A percentile compares a stretch with the other conserved stretches of the same genome.
Evolutionary conservation across 2,329 filamentous ascomycete genomes (phyloP).

Genomic region (Paecilomyces niveus): DNA sequence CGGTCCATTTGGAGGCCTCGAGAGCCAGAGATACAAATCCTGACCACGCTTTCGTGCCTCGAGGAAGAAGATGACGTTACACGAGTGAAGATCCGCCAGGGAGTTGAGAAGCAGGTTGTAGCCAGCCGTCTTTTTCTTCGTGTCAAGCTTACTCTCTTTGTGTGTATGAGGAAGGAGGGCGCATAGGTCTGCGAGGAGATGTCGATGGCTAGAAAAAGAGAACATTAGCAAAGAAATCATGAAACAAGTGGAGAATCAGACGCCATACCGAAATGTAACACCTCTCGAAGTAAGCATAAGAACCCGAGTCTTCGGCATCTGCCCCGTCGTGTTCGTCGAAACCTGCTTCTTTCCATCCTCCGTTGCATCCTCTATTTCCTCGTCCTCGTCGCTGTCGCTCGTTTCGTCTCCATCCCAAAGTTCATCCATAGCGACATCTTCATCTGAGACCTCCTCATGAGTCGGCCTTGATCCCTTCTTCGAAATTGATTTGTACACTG

Average conservation of each 20-base stretch:
- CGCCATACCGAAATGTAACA: conserved; percentile 70
- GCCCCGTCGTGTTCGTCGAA: conserved; percentile 19
- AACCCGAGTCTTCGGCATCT: conserved; percentile 53
- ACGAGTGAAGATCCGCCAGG: conserved; percentile 71
- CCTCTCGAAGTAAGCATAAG: conserved; percentile 88
- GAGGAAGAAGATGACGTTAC: conserved; percentile 92
- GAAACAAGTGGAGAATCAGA: not conserved
- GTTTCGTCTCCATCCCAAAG: conserved; percentile 29
- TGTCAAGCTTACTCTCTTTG: conserved; percentile 95
- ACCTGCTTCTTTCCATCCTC: conserved; percentile 23
- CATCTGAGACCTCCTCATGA: conserved; percentile 44
- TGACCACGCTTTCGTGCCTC: conserved; percentile 83
- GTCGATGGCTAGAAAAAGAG: conserved; percentile 63
- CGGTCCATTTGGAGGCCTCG: conserved; percentile 79
- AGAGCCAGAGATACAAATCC: conserved; percentile 90
- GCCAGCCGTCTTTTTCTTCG: conserved; percentile 62
- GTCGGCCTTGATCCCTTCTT: conserved; percentile 45
- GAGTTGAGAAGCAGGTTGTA: conserved; percentile 73
- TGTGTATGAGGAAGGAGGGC: conserved; percentile 83
- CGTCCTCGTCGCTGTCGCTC: conserved; percentile 25
- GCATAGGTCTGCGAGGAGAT: conserved; percentile 83
- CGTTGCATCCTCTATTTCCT: conserved; percentile 9
- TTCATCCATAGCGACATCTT: conserved; percentile 33
- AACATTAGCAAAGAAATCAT: conserved; percentile 5
- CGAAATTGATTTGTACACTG: conserved; percentile 68